A percentile compares a stretch with the other conserved stretches of the same genome.
Conservation (phyloP, 75 land plant genomes). For the Sequoia sempervirens region DNA sequence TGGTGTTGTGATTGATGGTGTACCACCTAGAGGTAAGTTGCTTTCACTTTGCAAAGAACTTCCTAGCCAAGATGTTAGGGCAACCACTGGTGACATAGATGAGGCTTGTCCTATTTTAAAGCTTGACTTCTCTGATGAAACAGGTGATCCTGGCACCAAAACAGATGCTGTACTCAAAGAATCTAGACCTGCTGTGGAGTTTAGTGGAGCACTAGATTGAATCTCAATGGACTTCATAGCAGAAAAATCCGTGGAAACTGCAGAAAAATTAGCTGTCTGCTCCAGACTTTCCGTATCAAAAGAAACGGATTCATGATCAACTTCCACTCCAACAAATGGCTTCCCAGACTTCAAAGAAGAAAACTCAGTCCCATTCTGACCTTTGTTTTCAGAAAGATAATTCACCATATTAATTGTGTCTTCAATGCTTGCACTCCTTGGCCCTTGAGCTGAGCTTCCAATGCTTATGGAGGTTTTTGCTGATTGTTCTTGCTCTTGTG, state of each 20-base stretch:
- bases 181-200: slow-evolving; percentile 20
- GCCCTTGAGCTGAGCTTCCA: slow-evolving; percentile 52
- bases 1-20: slow-evolving; percentile 50
- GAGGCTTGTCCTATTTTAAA: slow-evolving; percentile 23
- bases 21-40: slow-evolving; percentile 21
- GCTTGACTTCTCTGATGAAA: slow-evolving; percentile 62
- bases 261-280: slow-evolving; percentile 24
- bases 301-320: slow-evolving; percentile 13
- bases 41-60: slow-evolving; percentile 38
- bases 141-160: slow-evolving; percentile 51
- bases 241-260: slow-evolving; percentile 26
- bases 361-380: not conserved
- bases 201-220: not conserved
- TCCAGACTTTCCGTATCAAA: slow-evolving; percentile 33
- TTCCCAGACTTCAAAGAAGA: slow-evolving; percentile 13
- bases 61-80: slow-evolving; percentile 61
- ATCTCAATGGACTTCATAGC: slow-evolving; percentile 17
- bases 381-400: slow-evolving; percentile 10
- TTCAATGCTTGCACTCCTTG: slow-evolving; percentile 53
- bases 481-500: slow-evolving; percentile 61
- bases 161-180: slow-evolving; percentile 46
- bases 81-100: slow-evolving; percentile 49
- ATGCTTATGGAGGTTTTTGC: slow-evolving; percentile 52
- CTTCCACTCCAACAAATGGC: slow-evolving; percentile 19
- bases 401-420: slow-evolving; percentile 21